phyloP scores from a whole-genome alignment of 1,284 basidiomycete genomes.

The Apiotrichum mycotoxinovorans region DNA sequence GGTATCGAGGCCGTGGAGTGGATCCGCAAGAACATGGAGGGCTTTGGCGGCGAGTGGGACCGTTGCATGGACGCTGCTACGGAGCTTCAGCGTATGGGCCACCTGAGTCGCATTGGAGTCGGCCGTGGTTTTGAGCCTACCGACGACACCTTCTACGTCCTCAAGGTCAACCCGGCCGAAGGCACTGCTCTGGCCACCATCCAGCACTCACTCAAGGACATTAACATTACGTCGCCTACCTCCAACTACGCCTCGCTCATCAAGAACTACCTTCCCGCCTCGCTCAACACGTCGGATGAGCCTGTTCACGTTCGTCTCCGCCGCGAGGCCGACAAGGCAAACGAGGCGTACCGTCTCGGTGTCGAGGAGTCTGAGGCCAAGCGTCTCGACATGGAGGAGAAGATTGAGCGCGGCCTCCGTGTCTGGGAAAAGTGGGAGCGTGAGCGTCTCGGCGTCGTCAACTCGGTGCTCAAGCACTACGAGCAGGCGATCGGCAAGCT shows the following conservation, averaged over 20 bases:
- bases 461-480: slow-evolving; percentile 79
- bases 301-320: slow-evolving; percentile 67
- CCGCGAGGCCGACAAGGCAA: slow-evolving; percentile 71
- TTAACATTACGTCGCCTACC: slow-evolving; percentile 9
- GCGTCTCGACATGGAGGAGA: slow-evolving; percentile 74
- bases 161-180: slow-evolving; percentile 29
- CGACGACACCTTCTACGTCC: slow-evolving; percentile 43
- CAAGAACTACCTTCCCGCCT: slow-evolving; percentile 37
- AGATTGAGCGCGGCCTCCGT: slow-evolving; percentile 75
- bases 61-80: slow-evolving; percentile 72
- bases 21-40: slow-evolving; percentile 66
- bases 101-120: slow-evolving; percentile 67
- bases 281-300: slow-evolving; percentile 51
- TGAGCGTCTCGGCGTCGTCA: slow-evolving; percentile 74
- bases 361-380: slow-evolving; percentile 66
- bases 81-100: slow-evolving; percentile 68
- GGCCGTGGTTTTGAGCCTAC: slow-evolving; percentile 46
- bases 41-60: slow-evolving; percentile 67
- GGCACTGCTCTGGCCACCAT: slow-evolving; percentile 23
- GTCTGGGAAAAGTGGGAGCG: slow-evolving; percentile 76
- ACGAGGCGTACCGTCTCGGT: slow-evolving; percentile 68
- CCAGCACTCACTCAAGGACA: slow-evolving; percentile 9
- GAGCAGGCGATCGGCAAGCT: slow-evolving; percentile 70
- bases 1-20: slow-evolving; percentile 75
- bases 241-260: slow-evolving; percentile 20